Evolutionary conservation across 345 rosid species (phyloP).

Genomic region (Citrus mangshanensis): DNA sequence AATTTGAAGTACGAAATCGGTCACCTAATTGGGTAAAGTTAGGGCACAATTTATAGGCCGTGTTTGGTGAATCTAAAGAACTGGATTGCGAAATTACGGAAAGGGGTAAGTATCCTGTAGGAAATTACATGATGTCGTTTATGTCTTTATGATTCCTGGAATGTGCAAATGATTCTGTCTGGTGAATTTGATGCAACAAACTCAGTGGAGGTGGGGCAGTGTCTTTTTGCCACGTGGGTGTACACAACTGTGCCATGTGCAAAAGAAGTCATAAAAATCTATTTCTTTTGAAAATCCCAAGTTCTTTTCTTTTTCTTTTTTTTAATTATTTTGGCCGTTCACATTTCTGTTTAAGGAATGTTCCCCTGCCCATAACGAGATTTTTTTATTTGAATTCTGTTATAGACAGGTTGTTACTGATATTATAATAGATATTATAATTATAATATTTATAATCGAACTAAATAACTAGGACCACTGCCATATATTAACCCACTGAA

Average conservation of each 20-base stretch:
- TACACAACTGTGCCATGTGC: neutral
- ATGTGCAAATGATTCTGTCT: constrained; percentile 1
- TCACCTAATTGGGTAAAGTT: constrained; percentile 1
- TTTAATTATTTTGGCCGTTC: no score
- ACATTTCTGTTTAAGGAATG: neutral
- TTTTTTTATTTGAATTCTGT: no score
- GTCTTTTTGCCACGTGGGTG: constrained; percentile 6
- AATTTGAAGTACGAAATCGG: neutral
- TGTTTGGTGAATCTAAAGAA: constrained; percentile 2
- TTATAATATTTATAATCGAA: no score
- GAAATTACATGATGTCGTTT: constrained; percentile 27
- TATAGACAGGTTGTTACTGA: no score
- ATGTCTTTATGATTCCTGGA: neutral
- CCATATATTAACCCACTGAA: no score
- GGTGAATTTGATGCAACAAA: neutral
- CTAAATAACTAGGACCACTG: no score
- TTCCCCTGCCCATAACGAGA: no score
- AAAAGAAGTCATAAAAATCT: neutral
- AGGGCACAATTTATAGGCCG: constrained; percentile 21
- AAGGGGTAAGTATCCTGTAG: neutral
- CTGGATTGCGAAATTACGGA: constrained; percentile 3
- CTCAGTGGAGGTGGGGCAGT: no score
- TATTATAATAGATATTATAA: no score
- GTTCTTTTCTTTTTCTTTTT: no score
- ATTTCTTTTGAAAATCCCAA: no score